These are phyloP conservation scores for Coemansia aciculifera DNA, from an alignment of 192 early-diverging fungal species.

Conservation along the genomic window DNA sequence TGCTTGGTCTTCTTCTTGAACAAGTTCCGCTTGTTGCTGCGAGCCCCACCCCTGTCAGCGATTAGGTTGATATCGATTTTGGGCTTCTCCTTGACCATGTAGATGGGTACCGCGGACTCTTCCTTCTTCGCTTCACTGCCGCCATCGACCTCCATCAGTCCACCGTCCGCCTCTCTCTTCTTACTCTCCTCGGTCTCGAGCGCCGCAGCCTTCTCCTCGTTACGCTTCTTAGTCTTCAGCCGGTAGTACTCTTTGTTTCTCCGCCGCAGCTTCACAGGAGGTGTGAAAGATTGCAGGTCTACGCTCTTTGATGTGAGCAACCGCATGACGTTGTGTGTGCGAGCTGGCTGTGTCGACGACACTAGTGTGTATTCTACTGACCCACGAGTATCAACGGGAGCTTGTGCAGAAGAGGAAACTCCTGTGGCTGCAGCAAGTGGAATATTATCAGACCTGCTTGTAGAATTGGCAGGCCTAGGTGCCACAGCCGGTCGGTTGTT, in stretches of 20 bases:
- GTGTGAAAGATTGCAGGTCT: slow-evolving; percentile 57
- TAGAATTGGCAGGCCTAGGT: not conserved
- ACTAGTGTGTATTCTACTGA: slow-evolving; percentile 65
- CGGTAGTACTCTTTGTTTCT: slow-evolving; percentile 44
- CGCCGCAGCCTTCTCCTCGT: slow-evolving; percentile 53
- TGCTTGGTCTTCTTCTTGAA: slow-evolving; percentile 83
- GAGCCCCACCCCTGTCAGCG: slow-evolving; percentile 73
- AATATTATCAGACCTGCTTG: slow-evolving; percentile 13
- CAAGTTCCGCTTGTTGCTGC: slow-evolving; percentile 72
- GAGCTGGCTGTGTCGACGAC: slow-evolving; percentile 52
- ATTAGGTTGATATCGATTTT: slow-evolving; percentile 63
- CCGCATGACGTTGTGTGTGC: slow-evolving; percentile 69
- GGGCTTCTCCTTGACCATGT: slow-evolving; percentile 16
- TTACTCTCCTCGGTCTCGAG: slow-evolving; percentile 18
- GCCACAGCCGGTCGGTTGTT: not conserved
- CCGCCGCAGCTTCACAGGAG: slow-evolving; percentile 54
- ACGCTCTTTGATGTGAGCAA: slow-evolving; percentile 60
- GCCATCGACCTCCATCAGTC: slow-evolving; percentile 6
- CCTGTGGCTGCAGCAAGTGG: slow-evolving; percentile 30
- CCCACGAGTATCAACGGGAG: slow-evolving; percentile 13
- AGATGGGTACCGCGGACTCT: slow-evolving; percentile 5
- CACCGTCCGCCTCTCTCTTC: slow-evolving; percentile 12
- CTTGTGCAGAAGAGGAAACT: not conserved
- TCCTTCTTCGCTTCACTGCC: slow-evolving; percentile 5
- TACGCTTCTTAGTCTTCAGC: slow-evolving; percentile 45